Evolutionary conservation across 176 grass and related monocot genomes (phyloP).

Genomic region (Luzula sylvatica): DNA sequence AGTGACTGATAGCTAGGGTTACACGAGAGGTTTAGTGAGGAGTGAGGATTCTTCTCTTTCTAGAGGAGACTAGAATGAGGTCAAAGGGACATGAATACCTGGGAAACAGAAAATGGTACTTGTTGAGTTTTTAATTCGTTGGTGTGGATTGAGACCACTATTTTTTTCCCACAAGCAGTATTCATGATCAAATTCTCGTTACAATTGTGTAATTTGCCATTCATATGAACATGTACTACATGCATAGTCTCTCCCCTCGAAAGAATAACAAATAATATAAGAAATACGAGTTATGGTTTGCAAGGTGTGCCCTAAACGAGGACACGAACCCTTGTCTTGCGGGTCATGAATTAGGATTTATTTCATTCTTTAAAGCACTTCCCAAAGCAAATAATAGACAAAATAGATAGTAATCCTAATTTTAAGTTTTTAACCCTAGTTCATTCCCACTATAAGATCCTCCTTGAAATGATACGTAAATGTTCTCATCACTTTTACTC

Average conservation of each 20-base stretch:
- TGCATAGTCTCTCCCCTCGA: neutral
- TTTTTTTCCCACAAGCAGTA: no score
- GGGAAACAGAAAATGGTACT: conserved; percentile 20
- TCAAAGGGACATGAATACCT: conserved; percentile 28
- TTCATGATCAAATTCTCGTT: no score
- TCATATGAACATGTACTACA: no score
- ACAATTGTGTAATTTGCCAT: no score
- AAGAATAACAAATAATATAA: neutral
- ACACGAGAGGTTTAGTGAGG: conserved; percentile 12
- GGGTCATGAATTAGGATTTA: conserved; percentile 13
- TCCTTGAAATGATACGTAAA: conserved; percentile 18
- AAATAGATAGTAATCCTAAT: conserved; percentile 23
- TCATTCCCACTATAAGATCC: conserved; percentile 5
- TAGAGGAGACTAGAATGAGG: conserved; percentile 19
- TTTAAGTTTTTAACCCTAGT: neutral
- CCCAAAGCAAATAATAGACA: conserved; percentile 17
- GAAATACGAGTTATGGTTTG: conserved; percentile 14
- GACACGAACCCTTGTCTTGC: conserved; percentile 20
- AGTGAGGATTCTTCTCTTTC: conserved; percentile 1
- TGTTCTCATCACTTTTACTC: conserved; percentile 21
- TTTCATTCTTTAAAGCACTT: conserved; percentile 20
- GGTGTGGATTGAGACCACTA: no score
- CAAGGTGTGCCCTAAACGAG: conserved; percentile 15
- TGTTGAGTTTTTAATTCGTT: no score
- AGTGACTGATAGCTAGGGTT: neutral